Evolutionary conservation across 805 yeast species (phyloP).

Genomic region (Candida morakotiae): DNA sequence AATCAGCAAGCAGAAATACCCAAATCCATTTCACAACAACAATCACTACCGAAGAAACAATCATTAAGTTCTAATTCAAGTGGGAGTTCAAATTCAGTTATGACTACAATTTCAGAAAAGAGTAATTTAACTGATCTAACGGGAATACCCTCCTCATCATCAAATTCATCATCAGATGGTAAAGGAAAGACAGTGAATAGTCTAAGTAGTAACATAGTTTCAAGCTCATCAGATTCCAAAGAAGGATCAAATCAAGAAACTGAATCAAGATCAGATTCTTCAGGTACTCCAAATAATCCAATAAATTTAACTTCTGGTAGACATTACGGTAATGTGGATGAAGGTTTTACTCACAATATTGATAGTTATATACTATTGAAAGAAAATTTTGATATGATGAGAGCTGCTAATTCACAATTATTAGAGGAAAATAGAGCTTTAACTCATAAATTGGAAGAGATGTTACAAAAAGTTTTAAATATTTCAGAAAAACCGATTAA

Average conservation of each 20-base stretch:
- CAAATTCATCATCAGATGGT: conserved; percentile 3
- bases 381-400: conserved; percentile 7
- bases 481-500: conserved; percentile 1
- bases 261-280: conserved; percentile 3
- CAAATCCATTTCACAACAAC: neutral
- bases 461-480: conserved; percentile 5
- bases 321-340: neutral
- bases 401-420: conserved; percentile 6
- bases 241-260: conserved; percentile 3
- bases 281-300: neutral
- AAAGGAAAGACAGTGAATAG: neutral
- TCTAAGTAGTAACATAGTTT: neutral
- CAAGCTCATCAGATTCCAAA: neutral
- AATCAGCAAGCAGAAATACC: neutral
- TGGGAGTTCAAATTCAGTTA: conserved; percentile 1
- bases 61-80: neutral
- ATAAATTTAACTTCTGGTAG: neutral
- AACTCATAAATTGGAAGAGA: conserved; percentile 3
- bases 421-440: conserved; percentile 6
- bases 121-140: neutral
- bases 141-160: neutral
- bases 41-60: neutral
- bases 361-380: conserved; percentile 4
- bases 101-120: conserved; percentile 2
- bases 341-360: neutral